Conservation (phyloP, 257 asterid genomes). For the Avicennia marina region DNA sequence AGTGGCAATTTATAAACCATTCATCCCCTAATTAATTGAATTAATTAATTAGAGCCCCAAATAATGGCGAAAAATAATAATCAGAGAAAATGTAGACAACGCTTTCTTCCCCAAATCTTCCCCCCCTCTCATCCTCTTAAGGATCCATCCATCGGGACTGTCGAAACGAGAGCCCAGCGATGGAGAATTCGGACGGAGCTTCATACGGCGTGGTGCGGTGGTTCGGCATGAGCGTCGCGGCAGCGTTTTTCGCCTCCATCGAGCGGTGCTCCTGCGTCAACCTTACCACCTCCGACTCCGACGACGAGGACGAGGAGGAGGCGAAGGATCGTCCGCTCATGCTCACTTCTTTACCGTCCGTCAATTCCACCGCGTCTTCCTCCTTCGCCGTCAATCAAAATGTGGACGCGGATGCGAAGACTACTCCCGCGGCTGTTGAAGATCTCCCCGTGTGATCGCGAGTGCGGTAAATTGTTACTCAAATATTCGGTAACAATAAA, state of each 20-base stretch:
- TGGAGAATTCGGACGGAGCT: slow-evolving; percentile 44
- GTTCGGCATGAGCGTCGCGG: slow-evolving; percentile 78
- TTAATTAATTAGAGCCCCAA: too few relatives aligned
- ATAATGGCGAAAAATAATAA: too few relatives aligned
- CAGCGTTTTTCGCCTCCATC: slow-evolving; percentile 92
- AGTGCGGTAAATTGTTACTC: neutral
- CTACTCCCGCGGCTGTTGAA: slow-evolving; percentile 46
- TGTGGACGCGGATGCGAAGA: neutral
- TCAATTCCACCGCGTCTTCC: slow-evolving; percentile 32
- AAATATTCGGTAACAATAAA: slow-evolving; percentile 25
- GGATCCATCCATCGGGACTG: slow-evolving; percentile 4
- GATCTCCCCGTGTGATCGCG: slow-evolving; percentile 61
- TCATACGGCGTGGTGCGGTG: slow-evolving; percentile 77
- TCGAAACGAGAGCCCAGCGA: slow-evolving; percentile 8
- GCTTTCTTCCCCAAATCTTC: slow-evolving; percentile 14
- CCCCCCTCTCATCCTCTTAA: neutral
- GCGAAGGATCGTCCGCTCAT: slow-evolving; percentile 91
- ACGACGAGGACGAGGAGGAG: slow-evolving; percentile 74
- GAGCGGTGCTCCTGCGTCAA: slow-evolving; percentile 96
- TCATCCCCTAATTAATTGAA: too few relatives aligned
- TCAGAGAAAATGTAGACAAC: too few relatives aligned
- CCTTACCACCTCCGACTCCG: slow-evolving; percentile 75
- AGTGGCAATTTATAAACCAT: too few relatives aligned
- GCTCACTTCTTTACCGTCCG: slow-evolving; percentile 44
- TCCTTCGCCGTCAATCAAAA: slow-evolving; percentile 23